phyloP scores from a whole-genome alignment of 495 filamentous ascomycete genomes.

The Glarea lozoyensis region DNA sequence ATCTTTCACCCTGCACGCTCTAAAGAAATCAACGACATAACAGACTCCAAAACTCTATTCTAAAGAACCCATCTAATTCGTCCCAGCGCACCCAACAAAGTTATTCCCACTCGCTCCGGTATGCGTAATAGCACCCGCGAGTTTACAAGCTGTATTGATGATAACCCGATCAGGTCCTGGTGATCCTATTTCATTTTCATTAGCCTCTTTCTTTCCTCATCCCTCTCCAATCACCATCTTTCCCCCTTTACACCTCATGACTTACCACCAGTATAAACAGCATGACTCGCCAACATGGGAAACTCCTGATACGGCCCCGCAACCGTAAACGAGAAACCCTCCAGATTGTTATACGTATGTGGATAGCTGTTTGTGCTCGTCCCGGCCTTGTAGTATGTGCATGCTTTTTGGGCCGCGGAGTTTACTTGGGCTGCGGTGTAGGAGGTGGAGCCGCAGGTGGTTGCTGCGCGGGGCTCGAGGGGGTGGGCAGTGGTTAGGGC shows the following conservation, averaged over 20 bases:
- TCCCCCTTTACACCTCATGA: slow-evolving; percentile 2
- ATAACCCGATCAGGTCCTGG: slow-evolving; percentile 57
- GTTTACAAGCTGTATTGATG: slow-evolving; percentile 41
- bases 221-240: no score
- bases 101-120: slow-evolving; percentile 53
- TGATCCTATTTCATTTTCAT: slow-evolving; percentile 18
- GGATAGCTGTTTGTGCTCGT: slow-evolving; percentile 40
- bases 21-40: no score
- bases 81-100: slow-evolving; percentile 39
- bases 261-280: slow-evolving; percentile 43
- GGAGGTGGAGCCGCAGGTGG: slow-evolving; percentile 36
- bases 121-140: slow-evolving; percentile 54
- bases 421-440: slow-evolving; percentile 36
- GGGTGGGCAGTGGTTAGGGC: not conserved
- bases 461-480: slow-evolving; percentile 13
- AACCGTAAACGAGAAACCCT: slow-evolving; percentile 52
- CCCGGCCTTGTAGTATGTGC: slow-evolving; percentile 30
- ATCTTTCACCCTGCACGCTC: no score
- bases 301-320: slow-evolving; percentile 55
- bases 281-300: slow-evolving; percentile 44
- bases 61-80: slow-evolving; percentile 7
- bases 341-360: slow-evolving; percentile 57
- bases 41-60: no score
- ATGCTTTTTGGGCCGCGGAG: slow-evolving; percentile 23
- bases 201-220: not conserved